A percentile compares a stretch with the other conserved stretches of the same genome.
These are phyloP conservation scores for Backusella liffmaniae DNA, from an alignment of 192 early-diverging fungal genomes.

Conservation along the genomic window DNA sequence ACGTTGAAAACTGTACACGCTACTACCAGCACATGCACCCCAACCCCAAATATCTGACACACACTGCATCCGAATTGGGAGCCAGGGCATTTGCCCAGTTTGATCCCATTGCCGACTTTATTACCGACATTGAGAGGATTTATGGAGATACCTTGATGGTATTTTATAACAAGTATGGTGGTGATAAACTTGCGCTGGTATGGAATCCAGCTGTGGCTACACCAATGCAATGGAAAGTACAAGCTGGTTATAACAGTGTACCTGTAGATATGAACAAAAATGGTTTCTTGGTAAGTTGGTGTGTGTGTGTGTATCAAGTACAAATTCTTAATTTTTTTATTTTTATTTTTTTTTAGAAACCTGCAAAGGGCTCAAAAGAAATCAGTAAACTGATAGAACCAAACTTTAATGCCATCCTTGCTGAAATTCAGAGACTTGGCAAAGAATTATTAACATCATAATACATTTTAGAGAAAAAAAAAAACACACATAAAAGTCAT, in stretches of 20 bases:
- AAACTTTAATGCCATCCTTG: constrained; percentile 62
- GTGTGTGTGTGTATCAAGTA: background rate
- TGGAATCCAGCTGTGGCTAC: constrained; percentile 58
- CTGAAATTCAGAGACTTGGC: constrained; percentile 62
- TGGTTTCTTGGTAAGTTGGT: constrained; percentile 43
- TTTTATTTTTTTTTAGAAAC: constrained; percentile 22
- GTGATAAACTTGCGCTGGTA: constrained; percentile 66
- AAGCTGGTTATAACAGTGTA: constrained; percentile 54
- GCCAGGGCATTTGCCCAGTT: constrained; percentile 67
- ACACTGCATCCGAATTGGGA: constrained; percentile 46
- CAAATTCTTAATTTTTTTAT: background rate
- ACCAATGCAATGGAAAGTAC: constrained; percentile 66
- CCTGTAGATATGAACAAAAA: constrained; percentile 49
- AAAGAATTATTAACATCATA: background rate
- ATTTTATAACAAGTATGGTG: constrained; percentile 76
- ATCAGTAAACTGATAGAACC: constrained; percentile 49
- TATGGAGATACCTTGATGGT: constrained; percentile 67
- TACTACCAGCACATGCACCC: constrained; percentile 62
- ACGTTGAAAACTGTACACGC: constrained; percentile 53
- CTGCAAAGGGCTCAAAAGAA: constrained; percentile 18
- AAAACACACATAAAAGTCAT: too few relatives aligned
- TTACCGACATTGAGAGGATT: constrained; percentile 63
- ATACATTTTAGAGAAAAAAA: background rate
- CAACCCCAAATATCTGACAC: constrained; percentile 45
- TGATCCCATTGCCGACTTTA: constrained; percentile 69